Conservation (phyloP, 2,329 filamentous ascomycete genomes). For the Fusarium newnesense region DNA sequence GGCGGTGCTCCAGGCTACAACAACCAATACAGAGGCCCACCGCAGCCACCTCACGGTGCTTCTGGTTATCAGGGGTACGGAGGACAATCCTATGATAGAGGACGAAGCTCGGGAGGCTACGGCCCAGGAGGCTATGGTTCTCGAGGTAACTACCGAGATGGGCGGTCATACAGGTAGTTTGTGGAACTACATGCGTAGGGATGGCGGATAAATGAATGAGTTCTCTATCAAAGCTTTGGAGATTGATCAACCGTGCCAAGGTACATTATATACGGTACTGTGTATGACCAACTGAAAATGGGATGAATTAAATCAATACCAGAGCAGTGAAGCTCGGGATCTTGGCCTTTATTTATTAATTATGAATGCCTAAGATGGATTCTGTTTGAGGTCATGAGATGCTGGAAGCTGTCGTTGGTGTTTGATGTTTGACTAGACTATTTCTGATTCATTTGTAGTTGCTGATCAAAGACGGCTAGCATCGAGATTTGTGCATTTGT, state of each 20-base stretch:
- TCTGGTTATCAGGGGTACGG: constrained; percentile 36
- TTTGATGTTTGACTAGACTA: background rate
- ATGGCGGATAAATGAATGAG: background rate
- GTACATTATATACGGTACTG: background rate
- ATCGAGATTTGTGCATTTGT: background rate
- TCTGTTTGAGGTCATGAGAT: background rate
- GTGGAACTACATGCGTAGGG: background rate
- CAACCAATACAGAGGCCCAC: constrained; percentile 34
- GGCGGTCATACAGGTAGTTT: constrained; percentile 39
- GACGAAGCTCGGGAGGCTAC: constrained; percentile 32
- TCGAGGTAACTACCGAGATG: constrained; percentile 34
- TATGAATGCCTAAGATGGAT: background rate
- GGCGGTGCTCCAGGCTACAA: constrained; percentile 33
- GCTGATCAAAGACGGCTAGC: background rate
- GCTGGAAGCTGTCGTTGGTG: background rate
- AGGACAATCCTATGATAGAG: constrained; percentile 29
- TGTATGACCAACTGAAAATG: background rate
- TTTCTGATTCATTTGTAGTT: background rate
- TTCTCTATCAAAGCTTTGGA: background rate
- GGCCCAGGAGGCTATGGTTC: constrained; percentile 30
- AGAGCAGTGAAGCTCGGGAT: background rate
- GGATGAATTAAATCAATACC: background rate
- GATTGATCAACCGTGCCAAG: background rate
- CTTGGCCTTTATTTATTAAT: background rate
- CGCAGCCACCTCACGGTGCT: constrained; percentile 22